Percentiles rank a stretch among this genome's conserved stretches.
Evolutionary conservation across 257 asterid species (phyloP).

Genomic region (Solanum chiquidenum): DNA sequence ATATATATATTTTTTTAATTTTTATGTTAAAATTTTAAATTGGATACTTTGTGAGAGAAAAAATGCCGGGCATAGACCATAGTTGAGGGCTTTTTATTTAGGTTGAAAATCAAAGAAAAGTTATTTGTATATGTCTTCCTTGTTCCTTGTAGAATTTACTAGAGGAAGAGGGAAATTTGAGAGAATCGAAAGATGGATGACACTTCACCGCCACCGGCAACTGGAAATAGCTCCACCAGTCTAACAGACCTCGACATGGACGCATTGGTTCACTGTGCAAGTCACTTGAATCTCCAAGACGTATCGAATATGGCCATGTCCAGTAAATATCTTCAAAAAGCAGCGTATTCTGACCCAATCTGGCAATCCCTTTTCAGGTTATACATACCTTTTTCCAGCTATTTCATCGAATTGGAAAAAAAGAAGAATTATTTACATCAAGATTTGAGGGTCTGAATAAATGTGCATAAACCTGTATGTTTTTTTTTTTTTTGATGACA

Average conservation of each 20-base stretch:
- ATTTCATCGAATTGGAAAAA: neutral
- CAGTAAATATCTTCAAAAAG: conserved; percentile 41
- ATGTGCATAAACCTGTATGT: neutral
- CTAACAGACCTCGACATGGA: conserved; percentile 48
- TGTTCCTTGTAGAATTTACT: no score
- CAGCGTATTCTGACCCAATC: conserved; percentile 56
- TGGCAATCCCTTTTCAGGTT: conserved; percentile 73
- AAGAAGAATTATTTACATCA: neutral
- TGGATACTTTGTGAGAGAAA: no score
- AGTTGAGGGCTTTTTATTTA: no score
- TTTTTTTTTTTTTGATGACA: no score
- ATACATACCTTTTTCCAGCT: neutral
- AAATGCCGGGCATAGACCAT: no score
- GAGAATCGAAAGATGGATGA: conserved; percentile 15
- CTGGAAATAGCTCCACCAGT: conserved; percentile 30
- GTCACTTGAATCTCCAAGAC: conserved; percentile 41
- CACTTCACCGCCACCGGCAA: conserved; percentile 11
- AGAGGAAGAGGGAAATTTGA: no score
- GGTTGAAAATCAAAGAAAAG: no score
- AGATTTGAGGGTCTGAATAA: neutral
- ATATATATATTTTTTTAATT: no score
- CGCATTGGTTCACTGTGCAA: conserved; percentile 46
- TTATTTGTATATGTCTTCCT: no score
- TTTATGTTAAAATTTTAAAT: no score
- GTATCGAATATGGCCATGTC: conserved; percentile 58